Evolutionary conservation across 2,329 filamentous ascomycete genomes (phyloP).

Genomic region (Remersonia thermophila): DNA sequence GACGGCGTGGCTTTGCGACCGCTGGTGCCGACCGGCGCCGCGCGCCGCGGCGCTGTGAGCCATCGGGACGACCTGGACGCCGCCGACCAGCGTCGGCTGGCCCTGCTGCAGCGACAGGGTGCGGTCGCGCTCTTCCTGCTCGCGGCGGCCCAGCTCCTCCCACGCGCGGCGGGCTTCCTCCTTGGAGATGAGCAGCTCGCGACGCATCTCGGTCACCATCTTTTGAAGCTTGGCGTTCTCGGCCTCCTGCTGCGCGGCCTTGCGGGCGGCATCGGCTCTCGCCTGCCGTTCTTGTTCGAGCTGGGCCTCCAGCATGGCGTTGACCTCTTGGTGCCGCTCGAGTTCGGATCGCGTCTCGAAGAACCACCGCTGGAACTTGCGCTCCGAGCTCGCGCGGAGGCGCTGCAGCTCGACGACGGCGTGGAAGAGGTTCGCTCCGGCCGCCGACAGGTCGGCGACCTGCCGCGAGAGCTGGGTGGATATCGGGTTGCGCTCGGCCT

Average conservation of each 20-base stretch:
- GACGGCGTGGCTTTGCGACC: conserved; percentile 20
- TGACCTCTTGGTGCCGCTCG: conserved; percentile 71
- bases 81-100: conserved; percentile 77
- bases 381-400: conserved; percentile 83
- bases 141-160: conserved; percentile 88
- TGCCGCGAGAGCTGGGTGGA: conserved; percentile 84
- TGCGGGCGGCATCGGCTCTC: conserved; percentile 53
- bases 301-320: conserved; percentile 64
- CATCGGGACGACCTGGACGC: conserved; percentile 93
- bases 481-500: conserved; percentile 69
- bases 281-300: conserved; percentile 63
- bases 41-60: conserved; percentile 54
- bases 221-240: conserved; percentile 62
- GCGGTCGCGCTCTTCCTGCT: conserved; percentile 84
- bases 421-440: conserved; percentile 93
- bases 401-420: conserved; percentile 93
- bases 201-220: conserved; percentile 76
- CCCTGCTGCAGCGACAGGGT: conserved; percentile 78
- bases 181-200: conserved; percentile 87
- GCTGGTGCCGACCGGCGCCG: conserved; percentile 33
- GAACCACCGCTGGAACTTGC: conserved; percentile 98
- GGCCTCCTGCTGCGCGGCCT: conserved; percentile 53
- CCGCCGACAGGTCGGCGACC: conserved; percentile 92
- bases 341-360: conserved; percentile 86
- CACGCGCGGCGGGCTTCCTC: conserved; percentile 91